Percentiles rank a stretch among this genome's conserved stretches.
Evolutionary conservation across 2,329 filamentous ascomycete species (phyloP).

Genomic region (Fusarium fracticaudum): DNA sequence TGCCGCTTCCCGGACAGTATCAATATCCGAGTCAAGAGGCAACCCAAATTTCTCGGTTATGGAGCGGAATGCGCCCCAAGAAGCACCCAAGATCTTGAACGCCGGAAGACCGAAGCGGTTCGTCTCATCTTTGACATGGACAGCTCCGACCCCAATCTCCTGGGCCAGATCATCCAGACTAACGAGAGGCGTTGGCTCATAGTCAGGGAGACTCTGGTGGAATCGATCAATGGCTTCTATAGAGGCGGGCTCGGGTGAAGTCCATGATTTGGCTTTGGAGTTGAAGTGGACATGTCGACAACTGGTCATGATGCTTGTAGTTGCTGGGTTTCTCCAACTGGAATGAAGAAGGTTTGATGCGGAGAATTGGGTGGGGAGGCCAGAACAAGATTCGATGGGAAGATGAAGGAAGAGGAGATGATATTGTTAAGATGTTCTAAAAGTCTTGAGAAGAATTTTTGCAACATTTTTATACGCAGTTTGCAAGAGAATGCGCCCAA

Average conservation of each 20-base stretch:
- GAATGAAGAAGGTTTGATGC: neutral
- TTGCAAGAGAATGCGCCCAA: neutral
- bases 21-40: slow-evolving; percentile 53
- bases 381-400: neutral
- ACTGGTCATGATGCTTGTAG: slow-evolving; percentile 25
- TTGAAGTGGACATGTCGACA: slow-evolving; percentile 43
- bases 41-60: slow-evolving; percentile 58
- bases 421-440: too few relatives aligned
- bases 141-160: slow-evolving; percentile 63
- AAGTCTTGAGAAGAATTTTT: too few relatives aligned
- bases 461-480: neutral
- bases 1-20: slow-evolving; percentile 52
- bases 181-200: slow-evolving; percentile 63
- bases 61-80: slow-evolving; percentile 74
- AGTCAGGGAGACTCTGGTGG: slow-evolving; percentile 67
- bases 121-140: slow-evolving; percentile 78
- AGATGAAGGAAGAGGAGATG: fast-evolving
- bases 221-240: slow-evolving; percentile 52
- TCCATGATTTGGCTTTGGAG: slow-evolving; percentile 24
- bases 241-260: slow-evolving; percentile 8
- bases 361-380: neutral
- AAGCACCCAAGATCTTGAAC: slow-evolving; percentile 84
- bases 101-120: slow-evolving; percentile 74
- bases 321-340: neutral
- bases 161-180: slow-evolving; percentile 63